Conservation (phyloP, 2,329 filamentous ascomycete genomes). For the Aspergillus sp. region DNA sequence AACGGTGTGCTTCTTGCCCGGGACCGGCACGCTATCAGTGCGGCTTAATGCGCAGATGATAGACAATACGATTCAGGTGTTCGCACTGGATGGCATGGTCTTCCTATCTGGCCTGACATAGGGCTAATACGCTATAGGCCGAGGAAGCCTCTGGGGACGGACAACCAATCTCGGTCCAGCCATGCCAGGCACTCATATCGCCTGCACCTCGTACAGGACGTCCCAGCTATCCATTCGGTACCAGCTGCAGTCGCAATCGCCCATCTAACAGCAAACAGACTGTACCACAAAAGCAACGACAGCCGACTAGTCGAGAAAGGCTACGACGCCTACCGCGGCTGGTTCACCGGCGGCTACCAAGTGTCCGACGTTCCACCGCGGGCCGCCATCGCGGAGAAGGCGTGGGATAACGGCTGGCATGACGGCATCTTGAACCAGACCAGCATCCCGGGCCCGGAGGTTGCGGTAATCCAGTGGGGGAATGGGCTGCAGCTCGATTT, state of each 20-base stretch:
- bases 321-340: slow-evolving; percentile 2
- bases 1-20: background rate
- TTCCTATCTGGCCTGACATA: background rate
- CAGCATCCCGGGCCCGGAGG: slow-evolving; percentile 4
- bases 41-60: slow-evolving; percentile 3
- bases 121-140: background rate
- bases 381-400: slow-evolving; percentile 1
- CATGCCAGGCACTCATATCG: slow-evolving; percentile 7
- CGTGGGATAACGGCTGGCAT: slow-evolving; percentile 1
- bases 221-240: background rate
- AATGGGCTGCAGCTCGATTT: background rate
- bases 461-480: slow-evolving; percentile 4
- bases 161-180: slow-evolving; percentile 5
- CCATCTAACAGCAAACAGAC: background rate
- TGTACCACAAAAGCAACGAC: slow-evolving; percentile 2
- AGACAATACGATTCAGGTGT: slow-evolving; percentile 4
- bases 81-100: slow-evolving; percentile 1
- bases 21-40: background rate
- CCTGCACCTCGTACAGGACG: slow-evolving; percentile 1
- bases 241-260: background rate
- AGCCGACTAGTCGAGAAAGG: slow-evolving; percentile 1
- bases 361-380: slow-evolving; percentile 2
- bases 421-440: slow-evolving; percentile 2
- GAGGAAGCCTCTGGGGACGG: slow-evolving; percentile 4
- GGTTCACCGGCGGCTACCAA: slow-evolving; percentile 1